phyloP scores from a whole-genome alignment of 495 filamentous ascomycete species.

The Penicillium salamii region DNA sequence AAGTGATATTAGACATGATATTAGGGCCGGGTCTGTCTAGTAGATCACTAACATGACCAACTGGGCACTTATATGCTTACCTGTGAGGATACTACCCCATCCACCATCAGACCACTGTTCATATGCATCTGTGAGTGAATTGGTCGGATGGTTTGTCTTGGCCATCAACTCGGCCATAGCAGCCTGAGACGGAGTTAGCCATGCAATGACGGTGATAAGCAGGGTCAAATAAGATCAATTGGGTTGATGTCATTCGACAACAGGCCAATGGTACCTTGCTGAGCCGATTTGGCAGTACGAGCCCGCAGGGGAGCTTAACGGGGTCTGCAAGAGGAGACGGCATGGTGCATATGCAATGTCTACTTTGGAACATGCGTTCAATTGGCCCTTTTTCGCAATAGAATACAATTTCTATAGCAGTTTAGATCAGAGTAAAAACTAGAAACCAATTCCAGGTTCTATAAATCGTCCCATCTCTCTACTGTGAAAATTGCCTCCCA shows the following conservation, averaged over 20 bases:
- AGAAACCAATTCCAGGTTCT: too few species aligned
- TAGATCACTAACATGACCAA: neutral
- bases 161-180: slow-evolving; percentile 49
- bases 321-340: slow-evolving; percentile 35
- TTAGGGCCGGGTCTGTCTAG: too few species aligned
- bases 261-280: too few species aligned
- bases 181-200: slow-evolving; percentile 25
- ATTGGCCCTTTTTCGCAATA: too few species aligned
- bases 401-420: too few species aligned
- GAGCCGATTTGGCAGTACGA: slow-evolving; percentile 51
- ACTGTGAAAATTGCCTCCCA: neutral
- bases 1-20: too few species aligned
- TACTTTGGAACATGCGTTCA: too few species aligned
- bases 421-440: too few species aligned
- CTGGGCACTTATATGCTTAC: slow-evolving; percentile 9
- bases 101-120: slow-evolving; percentile 47
- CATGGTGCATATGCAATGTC: slow-evolving; percentile 17
- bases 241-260: too few species aligned
- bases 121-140: slow-evolving; percentile 38
- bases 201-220: too few species aligned
- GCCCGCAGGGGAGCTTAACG: slow-evolving; percentile 49
- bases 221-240: too few species aligned
- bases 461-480: neutral
- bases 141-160: slow-evolving; percentile 28
- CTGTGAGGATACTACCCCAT: slow-evolving; percentile 50